Percentiles rank a stretch among this genome's conserved stretches.
phyloP scores from a whole-genome alignment of 2,329 filamentous ascomycete genomes.

The Fusarium hostae region DNA sequence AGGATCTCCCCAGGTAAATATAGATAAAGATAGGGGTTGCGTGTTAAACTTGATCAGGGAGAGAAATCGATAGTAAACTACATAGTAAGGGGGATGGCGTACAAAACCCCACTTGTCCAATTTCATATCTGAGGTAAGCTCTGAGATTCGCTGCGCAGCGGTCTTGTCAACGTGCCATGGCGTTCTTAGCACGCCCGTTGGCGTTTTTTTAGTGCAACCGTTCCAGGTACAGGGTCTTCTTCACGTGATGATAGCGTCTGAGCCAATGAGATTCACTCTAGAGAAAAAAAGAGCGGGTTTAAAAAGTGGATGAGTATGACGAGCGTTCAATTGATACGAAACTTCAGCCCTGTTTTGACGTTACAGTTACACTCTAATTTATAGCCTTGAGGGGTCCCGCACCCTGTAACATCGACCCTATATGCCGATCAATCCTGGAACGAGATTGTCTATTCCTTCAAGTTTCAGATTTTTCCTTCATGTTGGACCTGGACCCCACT shows the following conservation, averaged over 20 bases:
- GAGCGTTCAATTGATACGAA: not conserved
- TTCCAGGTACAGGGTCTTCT: not conserved
- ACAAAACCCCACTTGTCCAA: constrained; percentile 16
- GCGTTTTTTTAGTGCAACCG: not conserved
- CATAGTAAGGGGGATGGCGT: constrained; percentile 16
- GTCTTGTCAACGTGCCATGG: not conserved
- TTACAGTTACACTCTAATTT: constrained; percentile 4
- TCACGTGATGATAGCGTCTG: constrained; percentile 1
- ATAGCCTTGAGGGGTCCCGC: not conserved
- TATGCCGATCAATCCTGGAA: constrained; percentile 15
- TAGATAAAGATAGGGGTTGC: constrained; percentile 5
- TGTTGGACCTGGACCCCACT: not conserved
- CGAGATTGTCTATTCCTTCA: constrained; percentile 19
- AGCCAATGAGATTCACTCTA: not conserved
- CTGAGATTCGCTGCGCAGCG: not conserved
- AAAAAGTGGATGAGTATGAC: not conserved
- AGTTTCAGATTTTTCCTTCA: constrained; percentile 14
- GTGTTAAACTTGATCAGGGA: constrained; percentile 11
- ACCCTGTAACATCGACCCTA: not conserved
- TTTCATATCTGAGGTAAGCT: constrained; percentile 20
- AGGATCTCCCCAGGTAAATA: not conserved
- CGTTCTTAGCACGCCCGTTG: not conserved
- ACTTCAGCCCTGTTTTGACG: constrained; percentile 26
- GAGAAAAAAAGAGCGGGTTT: not conserved
- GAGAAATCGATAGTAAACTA: constrained; percentile 10